Evolutionary conservation across 2,329 filamentous ascomycete genomes (phyloP).

Genomic region (Paraphaeosphaeria minitans): DNA sequence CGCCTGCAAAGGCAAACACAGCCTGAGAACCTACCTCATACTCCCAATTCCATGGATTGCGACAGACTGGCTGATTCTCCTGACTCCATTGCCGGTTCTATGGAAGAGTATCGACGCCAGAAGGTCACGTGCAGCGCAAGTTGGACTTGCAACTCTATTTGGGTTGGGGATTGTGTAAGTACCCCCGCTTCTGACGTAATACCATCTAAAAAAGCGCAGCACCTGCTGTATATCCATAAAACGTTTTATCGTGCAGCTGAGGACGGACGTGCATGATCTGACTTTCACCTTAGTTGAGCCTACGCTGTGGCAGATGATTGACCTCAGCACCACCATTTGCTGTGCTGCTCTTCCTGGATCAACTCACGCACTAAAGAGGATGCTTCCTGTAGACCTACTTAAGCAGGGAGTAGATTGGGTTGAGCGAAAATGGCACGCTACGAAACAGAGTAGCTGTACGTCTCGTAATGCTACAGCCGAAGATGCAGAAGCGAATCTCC

Average conservation of each 20-base stretch:
- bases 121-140: conserved; percentile 7
- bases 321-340: conserved; percentile 10
- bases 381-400: conserved; percentile 7
- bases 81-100: conserved; percentile 8
- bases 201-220: neutral
- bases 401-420: neutral
- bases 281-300: conserved; percentile 7
- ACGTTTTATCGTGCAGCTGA: conserved; percentile 6
- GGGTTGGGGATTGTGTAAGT: conserved; percentile 13
- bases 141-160: conserved; percentile 7
- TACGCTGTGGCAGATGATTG: conserved; percentile 10
- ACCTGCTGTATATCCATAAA: conserved; percentile 13
- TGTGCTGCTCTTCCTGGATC: conserved; percentile 13
- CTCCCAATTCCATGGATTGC: conserved; percentile 6
- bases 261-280: conserved; percentile 1
- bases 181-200: neutral
- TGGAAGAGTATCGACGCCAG: conserved; percentile 2
- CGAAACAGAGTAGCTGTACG: neutral
- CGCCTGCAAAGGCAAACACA: conserved; percentile 4
- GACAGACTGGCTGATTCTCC: conserved; percentile 10
- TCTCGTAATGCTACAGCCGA: neutral
- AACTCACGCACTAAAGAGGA: conserved; percentile 6
- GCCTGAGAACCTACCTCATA: neutral
- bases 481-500: neutral
- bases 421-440: neutral